Percentiles rank a stretch among this genome's conserved stretches.
phyloP scores from a whole-genome alignment of 2,329 filamentous ascomycete species.

The Xylaria digitata region DNA sequence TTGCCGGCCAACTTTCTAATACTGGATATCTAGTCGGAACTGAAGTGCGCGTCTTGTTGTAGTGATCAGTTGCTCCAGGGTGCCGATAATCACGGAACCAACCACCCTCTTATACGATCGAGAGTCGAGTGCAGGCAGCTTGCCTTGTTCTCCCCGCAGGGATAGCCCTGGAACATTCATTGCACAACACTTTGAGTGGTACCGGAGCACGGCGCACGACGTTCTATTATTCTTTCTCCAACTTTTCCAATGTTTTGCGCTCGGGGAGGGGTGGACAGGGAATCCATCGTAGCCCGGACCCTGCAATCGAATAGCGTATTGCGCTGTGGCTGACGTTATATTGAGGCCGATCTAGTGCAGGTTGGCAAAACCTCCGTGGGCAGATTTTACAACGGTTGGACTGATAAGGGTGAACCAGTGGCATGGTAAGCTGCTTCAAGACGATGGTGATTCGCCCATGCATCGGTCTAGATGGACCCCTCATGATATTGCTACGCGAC shows the following conservation, averaged over 20 bases:
- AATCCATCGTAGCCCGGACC: not conserved
- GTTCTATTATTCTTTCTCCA: not conserved
- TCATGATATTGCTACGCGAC: not conserved
- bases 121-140: not conserved
- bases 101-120: not conserved
- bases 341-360: not conserved
- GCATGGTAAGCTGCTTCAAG: not conserved
- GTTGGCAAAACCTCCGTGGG: not conserved
- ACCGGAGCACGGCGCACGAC: no score
- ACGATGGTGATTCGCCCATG: not conserved
- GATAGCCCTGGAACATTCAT: not conserved
- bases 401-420: not conserved
- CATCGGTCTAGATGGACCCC: constrained; percentile 14
- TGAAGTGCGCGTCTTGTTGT: not conserved
- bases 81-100: not conserved
- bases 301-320: not conserved
- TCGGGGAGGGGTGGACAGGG: not conserved
- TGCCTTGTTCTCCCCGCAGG: not conserved
- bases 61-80: no score
- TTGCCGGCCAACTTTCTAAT: not conserved
- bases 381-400: not conserved
- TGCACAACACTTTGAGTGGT: no score
- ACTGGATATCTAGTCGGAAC: not conserved
- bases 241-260: not conserved
- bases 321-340: constrained; percentile 4